These are phyloP conservation scores for Limtongia smithiae DNA, from an alignment of 805 yeast genomes.

Conservation along the genomic window DNA sequence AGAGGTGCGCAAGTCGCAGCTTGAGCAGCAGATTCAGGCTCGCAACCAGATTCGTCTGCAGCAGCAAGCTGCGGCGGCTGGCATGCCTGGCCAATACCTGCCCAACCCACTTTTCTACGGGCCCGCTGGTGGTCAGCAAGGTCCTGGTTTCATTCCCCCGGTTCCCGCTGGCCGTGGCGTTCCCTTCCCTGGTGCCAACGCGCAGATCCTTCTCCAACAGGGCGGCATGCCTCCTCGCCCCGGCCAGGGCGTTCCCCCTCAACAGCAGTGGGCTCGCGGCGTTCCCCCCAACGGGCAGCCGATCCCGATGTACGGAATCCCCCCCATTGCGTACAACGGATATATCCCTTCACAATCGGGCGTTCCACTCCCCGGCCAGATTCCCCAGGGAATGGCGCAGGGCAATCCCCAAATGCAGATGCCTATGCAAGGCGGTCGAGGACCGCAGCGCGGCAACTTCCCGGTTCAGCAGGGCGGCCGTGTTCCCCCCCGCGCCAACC, in stretches of 20 bases:
- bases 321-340: slow-evolving; percentile 65
- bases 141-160: slow-evolving; percentile 81
- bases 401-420: slow-evolving; percentile 44
- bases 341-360: slow-evolving; percentile 39
- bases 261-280: slow-evolving; percentile 53
- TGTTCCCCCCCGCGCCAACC: slow-evolving; percentile 33
- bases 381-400: slow-evolving; percentile 11
- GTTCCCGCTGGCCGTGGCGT: slow-evolving; percentile 62
- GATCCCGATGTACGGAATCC: slow-evolving; percentile 75
- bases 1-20: slow-evolving; percentile 94
- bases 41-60: slow-evolving; percentile 98
- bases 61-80: slow-evolving; percentile 80
- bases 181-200: slow-evolving; percentile 41
- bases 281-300: slow-evolving; percentile 78
- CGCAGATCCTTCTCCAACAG: slow-evolving; percentile 39
- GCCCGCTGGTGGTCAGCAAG: slow-evolving; percentile 47
- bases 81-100: slow-evolving; percentile 82
- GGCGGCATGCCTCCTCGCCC: slow-evolving; percentile 37
- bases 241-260: slow-evolving; percentile 36
- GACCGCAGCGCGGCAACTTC: slow-evolving; percentile 19
- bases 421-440: slow-evolving; percentile 29
- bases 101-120: slow-evolving; percentile 74
- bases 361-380: slow-evolving; percentile 43
- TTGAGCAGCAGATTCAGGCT: slow-evolving; percentile 96
- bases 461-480: slow-evolving; percentile 17